Conservation (phyloP, 2,329 filamentous ascomycete species). For the Xylariaceae sp. region DNA sequence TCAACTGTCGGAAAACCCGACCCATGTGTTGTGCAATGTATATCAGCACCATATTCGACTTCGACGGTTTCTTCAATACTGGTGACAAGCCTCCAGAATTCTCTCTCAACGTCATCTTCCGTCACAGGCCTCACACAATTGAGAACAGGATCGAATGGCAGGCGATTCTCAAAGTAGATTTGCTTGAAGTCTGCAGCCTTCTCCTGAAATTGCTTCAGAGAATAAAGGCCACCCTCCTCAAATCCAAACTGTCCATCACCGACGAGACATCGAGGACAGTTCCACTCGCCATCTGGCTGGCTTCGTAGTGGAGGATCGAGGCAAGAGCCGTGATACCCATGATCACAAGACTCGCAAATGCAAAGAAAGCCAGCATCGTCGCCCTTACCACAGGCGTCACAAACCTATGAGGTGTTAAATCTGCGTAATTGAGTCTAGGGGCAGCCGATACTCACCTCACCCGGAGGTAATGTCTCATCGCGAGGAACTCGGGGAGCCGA, state of each 20-base stretch:
- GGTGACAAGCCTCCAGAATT: constrained; percentile 94
- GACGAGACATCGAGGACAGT: constrained; percentile 89
- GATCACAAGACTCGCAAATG: constrained; percentile 86
- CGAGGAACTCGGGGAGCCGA: constrained; percentile 62
- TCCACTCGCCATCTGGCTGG: constrained; percentile 84
- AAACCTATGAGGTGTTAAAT: constrained; percentile 52
- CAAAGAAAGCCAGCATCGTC: constrained; percentile 67
- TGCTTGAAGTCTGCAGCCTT: constrained; percentile 95
- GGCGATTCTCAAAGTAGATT: constrained; percentile 83
- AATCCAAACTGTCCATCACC: constrained; percentile 97
- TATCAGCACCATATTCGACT: constrained; percentile 96
- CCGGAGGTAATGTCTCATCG: constrained; percentile 43
- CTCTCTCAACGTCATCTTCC: constrained; percentile 91
- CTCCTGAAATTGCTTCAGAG: constrained; percentile 90
- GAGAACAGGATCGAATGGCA: constrained; percentile 78
- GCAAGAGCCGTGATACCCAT: constrained; percentile 79
- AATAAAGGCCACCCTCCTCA: constrained; percentile 93
- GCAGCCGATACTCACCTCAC: constrained; percentile 36
- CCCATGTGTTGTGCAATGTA: constrained; percentile 95
- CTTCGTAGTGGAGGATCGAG: constrained; percentile 77
- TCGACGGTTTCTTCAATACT: constrained; percentile 93
- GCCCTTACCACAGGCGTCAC: constrained; percentile 77
- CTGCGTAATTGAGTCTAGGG: not conserved
- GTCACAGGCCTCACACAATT: constrained; percentile 77
- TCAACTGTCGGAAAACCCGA: constrained; percentile 95